These are phyloP conservation scores for Cryptococcus deneoformans DNA, from an alignment of 1,284 basidiomycete genomes.

Conservation along the genomic window DNA sequence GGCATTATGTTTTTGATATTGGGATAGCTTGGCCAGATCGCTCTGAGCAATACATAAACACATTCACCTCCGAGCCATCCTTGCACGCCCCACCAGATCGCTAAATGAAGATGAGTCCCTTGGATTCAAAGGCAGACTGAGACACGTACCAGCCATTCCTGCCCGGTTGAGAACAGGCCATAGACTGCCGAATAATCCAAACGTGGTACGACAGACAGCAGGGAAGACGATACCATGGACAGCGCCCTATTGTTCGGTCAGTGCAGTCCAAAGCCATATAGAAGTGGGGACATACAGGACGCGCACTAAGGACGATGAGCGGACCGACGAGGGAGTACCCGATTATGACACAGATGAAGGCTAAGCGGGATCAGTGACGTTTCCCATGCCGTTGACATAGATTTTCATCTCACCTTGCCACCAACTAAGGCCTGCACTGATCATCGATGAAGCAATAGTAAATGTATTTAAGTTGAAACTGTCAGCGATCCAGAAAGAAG, in stretches of 20 bases:
- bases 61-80: conserved; percentile 68
- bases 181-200: conserved; percentile 65
- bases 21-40: conserved; percentile 68
- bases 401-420: background rate
- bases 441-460: conserved; percentile 60
- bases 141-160: conserved; percentile 58
- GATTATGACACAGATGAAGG: conserved; percentile 61
- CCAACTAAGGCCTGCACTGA: conserved; percentile 70
- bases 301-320: conserved; percentile 75
- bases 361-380: conserved; percentile 23
- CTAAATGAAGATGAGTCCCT: too few relatives aligned
- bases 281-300: conserved; percentile 56
- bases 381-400: background rate
- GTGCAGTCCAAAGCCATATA: background rate
- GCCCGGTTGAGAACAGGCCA: conserved; percentile 77
- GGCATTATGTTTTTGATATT: conserved; percentile 68
- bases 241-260: conserved; percentile 46
- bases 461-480: conserved; percentile 77
- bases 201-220: conserved; percentile 68
- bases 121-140: too few relatives aligned
- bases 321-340: conserved; percentile 70
- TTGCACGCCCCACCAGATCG: background rate
- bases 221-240: conserved; percentile 79
- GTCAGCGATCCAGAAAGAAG: conserved; percentile 69
- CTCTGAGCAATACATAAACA: conserved; percentile 65